A percentile compares a stretch with the other conserved stretches of the same genome.
These are phyloP conservation scores for Musa balbisiana DNA, from an alignment of 202 grass and related monocot species.

Conservation along the genomic window DNA sequence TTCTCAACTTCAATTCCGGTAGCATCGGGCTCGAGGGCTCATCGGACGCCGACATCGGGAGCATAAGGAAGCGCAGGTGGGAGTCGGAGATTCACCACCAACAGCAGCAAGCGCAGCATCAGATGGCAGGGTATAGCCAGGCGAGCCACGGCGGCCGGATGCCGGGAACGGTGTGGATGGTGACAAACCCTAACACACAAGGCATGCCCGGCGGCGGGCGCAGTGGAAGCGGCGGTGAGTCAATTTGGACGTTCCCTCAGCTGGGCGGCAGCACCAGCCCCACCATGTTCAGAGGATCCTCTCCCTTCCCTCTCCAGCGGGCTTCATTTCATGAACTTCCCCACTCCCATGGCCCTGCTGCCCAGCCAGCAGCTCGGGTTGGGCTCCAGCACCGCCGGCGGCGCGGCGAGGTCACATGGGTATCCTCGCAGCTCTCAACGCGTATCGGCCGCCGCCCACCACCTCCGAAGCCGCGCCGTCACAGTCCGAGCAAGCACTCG, in stretches of 20 bases:
- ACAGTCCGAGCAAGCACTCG: constrained; percentile 21
- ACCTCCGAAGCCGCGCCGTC: constrained; percentile 25
- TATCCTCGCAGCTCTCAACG: constrained; percentile 74
- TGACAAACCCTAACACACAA: constrained; percentile 66
- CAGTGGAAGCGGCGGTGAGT: constrained; percentile 35
- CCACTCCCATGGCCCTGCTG: constrained; percentile 67
- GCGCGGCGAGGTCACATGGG: constrained; percentile 72
- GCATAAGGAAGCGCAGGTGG: constrained; percentile 69
- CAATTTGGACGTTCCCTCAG: constrained; percentile 88
- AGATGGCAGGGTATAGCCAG: constrained; percentile 85
- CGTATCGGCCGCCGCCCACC: constrained; percentile 34
- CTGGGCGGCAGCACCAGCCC: constrained; percentile 40
- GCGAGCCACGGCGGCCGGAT: constrained; percentile 49
- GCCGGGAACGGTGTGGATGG: constrained; percentile 81
- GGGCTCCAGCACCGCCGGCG: constrained; percentile 24
- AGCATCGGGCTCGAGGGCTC: constrained; percentile 60
- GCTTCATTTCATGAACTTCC: constrained; percentile 99
- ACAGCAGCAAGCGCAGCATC: constrained; percentile 54
- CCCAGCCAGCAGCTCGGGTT: constrained; percentile 82
- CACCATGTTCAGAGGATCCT: constrained; percentile 65
- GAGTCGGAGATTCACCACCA: constrained; percentile 60
- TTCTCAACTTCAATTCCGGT: constrained; percentile 77
- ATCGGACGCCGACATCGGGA: constrained; percentile 42
- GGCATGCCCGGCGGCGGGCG: constrained; percentile 14
- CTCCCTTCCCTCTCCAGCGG: constrained; percentile 63